Base-by-base conservation (phyloP, 2,329 filamentous ascomycete genomes). In the Claviceps africana region DNA sequence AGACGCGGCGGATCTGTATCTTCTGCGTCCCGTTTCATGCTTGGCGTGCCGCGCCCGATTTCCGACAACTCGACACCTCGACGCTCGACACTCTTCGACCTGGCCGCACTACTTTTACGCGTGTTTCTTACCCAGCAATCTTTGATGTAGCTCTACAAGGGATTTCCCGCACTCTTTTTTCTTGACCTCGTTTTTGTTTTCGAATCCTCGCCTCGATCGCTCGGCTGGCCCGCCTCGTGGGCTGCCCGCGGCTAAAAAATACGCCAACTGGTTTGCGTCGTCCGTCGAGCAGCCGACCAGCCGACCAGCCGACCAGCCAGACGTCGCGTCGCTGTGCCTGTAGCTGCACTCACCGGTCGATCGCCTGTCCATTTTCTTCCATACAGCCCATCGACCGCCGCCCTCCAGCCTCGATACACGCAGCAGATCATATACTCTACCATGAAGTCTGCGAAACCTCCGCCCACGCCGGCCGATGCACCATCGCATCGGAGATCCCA, bases 401-500 rank as follows among this genome's bases (percentile, higher is more conserved):
- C 40, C 30, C 11, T 13, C 28, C 31, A 35, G 19, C 22, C 17
- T n/a, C 39, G 48, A 50, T 2, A 8, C 19, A 11, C 28, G 11
- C 13, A 2, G 7, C 10, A 9, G 15, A 55, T 15, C 17, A 25
- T n/a, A 15, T n/a, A 37, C 17, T n/a, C 43, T 28, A 67, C 60
- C 40, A 81, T 81, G 78, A 81, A 78, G 67, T 74, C 76, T 46
- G 72, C 74, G 48, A 80, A 78, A 60, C 67, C 70, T 25, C 62
- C 70, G 52, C 64, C 70, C 28, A 62, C 70, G 52, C 64, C 70
- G 40, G 62, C 62, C 46, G 70, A 73, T 51, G 62, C 67, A 44
- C 61, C 68, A 55, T 75, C 77, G 55, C 74, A 71, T 67, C 76
- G 80, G 60, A 73, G 80, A 65, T 77, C 78, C 53, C 81, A 84